Percentiles rank a stretch among this genome's conserved stretches.
Evolutionary conservation across 169 alveolate genomes (phyloP).

Genomic region (Plasmodium inui): DNA sequence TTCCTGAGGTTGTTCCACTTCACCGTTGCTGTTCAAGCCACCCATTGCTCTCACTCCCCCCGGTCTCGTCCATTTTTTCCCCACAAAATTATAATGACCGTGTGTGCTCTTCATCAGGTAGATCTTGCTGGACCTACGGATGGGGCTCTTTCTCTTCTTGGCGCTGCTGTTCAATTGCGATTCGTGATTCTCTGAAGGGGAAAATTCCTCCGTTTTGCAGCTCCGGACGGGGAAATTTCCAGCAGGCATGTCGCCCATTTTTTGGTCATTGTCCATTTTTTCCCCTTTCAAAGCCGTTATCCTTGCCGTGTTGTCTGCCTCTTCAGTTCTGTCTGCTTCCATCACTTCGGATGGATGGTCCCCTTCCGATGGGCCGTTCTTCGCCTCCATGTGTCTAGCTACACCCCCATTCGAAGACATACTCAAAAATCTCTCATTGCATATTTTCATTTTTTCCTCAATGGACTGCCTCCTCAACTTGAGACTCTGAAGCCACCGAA

Average conservation of each 20-base stretch:
- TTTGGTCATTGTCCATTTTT: background rate
- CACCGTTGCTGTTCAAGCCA: background rate
- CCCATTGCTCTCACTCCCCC: background rate
- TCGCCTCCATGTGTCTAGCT: background rate
- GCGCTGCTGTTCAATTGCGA: background rate
- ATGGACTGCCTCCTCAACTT: constrained; percentile 8
- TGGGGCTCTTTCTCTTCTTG: background rate
- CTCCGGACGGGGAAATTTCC: background rate
- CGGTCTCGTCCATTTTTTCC: background rate
- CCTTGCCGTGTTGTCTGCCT: background rate
- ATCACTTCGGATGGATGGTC: background rate
- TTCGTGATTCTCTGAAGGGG: background rate
- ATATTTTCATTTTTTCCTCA: background rate
- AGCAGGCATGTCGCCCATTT: background rate
- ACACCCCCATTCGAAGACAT: background rate
- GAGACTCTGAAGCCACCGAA: constrained; percentile 58
- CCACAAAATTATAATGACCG: background rate
- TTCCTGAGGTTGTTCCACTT: background rate
- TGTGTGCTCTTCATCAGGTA: constrained; percentile 19
- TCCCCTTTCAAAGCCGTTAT: background rate
- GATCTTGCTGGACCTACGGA: constrained; percentile 15
- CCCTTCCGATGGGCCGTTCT: no score
- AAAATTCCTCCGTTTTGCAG: background rate
- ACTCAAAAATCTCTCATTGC: background rate
- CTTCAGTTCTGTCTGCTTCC: background rate